These are phyloP conservation scores for Aspergillus egyptiacus DNA, from an alignment of 495 filamentous ascomycete species.

Conservation along the genomic window DNA sequence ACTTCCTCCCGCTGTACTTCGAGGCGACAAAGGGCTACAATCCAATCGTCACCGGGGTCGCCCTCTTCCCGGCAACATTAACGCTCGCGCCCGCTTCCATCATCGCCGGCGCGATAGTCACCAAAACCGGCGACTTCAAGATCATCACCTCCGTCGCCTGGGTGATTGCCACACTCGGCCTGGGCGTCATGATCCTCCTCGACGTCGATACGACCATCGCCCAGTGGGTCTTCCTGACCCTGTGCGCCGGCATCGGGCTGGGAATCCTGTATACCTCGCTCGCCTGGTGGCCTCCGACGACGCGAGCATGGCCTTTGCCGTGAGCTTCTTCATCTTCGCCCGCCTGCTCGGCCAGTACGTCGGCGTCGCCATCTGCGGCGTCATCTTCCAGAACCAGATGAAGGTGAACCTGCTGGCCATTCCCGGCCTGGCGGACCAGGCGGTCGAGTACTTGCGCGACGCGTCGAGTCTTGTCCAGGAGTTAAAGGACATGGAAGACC, in stretches of 20 bases:
- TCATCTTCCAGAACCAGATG: slow-evolving; percentile 58
- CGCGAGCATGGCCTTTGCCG: slow-evolving; percentile 46
- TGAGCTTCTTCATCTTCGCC: slow-evolving; percentile 51
- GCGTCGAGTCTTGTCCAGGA: slow-evolving; percentile 53
- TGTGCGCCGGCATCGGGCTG: slow-evolving; percentile 43
- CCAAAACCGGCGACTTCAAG: slow-evolving; percentile 40
- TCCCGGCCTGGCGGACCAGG: slow-evolving; percentile 38
- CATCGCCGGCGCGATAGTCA: slow-evolving; percentile 40
- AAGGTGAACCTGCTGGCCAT: slow-evolving; percentile 38
- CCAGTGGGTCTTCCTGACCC: slow-evolving; percentile 44
- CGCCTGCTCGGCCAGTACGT: slow-evolving; percentile 49
- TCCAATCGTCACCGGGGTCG: slow-evolving; percentile 42
- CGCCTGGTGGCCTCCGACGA: no score
- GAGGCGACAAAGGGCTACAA: slow-evolving; percentile 46
- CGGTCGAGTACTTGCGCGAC: slow-evolving; percentile 49
- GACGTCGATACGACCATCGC: slow-evolving; percentile 35
- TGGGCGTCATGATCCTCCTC: slow-evolving; percentile 42
- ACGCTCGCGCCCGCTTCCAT: slow-evolving; percentile 47
- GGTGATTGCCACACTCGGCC: slow-evolving; percentile 42
- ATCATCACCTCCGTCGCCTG: slow-evolving; percentile 51
- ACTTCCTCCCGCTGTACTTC: slow-evolving; percentile 47
- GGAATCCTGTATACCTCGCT: no score
- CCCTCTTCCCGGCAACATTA: slow-evolving; percentile 47
- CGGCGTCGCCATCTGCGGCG: slow-evolving; percentile 53
- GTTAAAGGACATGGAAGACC: slow-evolving; percentile 49